Conservation (phyloP, 202 grass and related monocot genomes). For the Brachypodium distachyon region DNA sequence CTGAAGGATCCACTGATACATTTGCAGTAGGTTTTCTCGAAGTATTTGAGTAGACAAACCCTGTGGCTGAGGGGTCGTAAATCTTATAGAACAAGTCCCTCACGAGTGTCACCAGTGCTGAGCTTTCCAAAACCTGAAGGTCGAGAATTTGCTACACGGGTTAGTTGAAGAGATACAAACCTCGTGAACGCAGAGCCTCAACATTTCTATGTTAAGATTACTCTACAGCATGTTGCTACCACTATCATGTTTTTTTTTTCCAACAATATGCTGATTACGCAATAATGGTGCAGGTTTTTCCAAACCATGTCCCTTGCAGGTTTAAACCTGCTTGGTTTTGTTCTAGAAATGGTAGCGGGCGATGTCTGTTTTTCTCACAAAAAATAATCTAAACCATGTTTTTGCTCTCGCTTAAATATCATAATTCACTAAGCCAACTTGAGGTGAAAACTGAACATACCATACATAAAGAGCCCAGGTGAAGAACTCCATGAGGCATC, state of each 20-base stretch:
- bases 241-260: background rate
- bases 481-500: conserved; percentile 47
- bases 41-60: conserved; percentile 15
- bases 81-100: conserved; percentile 46
- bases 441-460: conserved; percentile 25
- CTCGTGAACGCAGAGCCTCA: background rate
- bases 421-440: background rate
- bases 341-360: background rate
- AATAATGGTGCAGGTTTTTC: background rate
- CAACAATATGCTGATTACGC: background rate
- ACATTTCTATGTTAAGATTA: background rate
- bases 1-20: conserved; percentile 2
- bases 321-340: background rate
- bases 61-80: conserved; percentile 20
- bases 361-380: no score
- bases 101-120: conserved; percentile 38
- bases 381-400: background rate
- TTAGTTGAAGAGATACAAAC: background rate
- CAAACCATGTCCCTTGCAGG: background rate
- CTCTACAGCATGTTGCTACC: background rate
- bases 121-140: conserved; percentile 50
- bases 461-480: conserved; percentile 60
- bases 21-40: conserved; percentile 4
- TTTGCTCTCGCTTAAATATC: background rate
- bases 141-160: background rate